Evolutionary conservation across 768 basidiomycete species (phyloP).

Genomic region (Paxillus involutus): DNA sequence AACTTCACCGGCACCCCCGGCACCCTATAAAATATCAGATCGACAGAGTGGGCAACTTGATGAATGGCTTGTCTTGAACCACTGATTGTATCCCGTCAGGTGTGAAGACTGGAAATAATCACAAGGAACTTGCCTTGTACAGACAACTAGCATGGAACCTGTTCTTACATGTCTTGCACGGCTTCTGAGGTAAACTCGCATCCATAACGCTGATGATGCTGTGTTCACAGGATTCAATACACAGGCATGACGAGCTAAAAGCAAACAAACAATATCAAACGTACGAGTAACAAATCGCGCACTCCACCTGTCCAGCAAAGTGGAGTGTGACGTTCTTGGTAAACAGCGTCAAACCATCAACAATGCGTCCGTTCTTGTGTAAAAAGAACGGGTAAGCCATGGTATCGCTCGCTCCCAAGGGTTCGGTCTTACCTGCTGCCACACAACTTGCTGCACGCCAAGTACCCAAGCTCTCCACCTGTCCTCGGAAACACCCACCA

Average conservation of each 20-base stretch:
- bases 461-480: slow-evolving; percentile 94
- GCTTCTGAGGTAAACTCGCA: slow-evolving; percentile 81
- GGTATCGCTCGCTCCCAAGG: not conserved
- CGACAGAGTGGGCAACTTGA: slow-evolving; percentile 91
- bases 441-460: slow-evolving; percentile 87
- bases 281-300: slow-evolving; percentile 96
- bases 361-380: slow-evolving; percentile 80
- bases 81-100: slow-evolving; percentile 45
- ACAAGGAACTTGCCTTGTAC: slow-evolving; percentile 63
- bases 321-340: slow-evolving; percentile 92
- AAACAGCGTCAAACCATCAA: slow-evolving; percentile 87
- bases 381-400: not conserved
- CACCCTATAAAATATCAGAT: slow-evolving; percentile 67
- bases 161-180: slow-evolving; percentile 94
- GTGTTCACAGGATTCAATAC: slow-evolving; percentile 6
- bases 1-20: not conserved
- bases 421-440: slow-evolving; percentile 65
- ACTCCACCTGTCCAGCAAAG: slow-evolving; percentile 95
- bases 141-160: slow-evolving; percentile 90
- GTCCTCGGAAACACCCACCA: slow-evolving; percentile 86
- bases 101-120: not conserved
- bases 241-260: not conserved
- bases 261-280: not conserved
- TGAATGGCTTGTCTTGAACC: slow-evolving; percentile 88
- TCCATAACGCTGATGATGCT: slow-evolving; percentile 93